Percentiles rank a stretch among this genome's conserved stretches.
phyloP scores from a whole-genome alignment of 305 asterid species.

The Fraxinus angustifolia region DNA sequence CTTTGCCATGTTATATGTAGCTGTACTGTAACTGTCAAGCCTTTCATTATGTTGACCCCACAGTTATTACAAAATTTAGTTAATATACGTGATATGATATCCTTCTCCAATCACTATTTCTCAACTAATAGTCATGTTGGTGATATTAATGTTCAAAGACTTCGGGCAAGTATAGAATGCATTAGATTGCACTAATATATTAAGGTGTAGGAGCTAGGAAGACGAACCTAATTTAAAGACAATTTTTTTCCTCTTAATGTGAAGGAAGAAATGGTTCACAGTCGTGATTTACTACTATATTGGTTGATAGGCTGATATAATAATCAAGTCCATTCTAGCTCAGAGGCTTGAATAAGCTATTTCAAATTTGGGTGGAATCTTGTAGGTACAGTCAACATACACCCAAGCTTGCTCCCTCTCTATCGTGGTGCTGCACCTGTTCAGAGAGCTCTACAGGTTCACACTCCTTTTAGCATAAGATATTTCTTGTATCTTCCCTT shows the following conservation, averaged over 20 bases:
- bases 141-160: not conserved
- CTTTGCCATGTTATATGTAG: not conserved
- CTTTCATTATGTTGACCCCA: not conserved
- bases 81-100: not conserved
- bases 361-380: conserved; percentile 33
- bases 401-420: conserved; percentile 88
- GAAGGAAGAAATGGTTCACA: not conserved
- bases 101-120: not conserved
- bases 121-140: not conserved
- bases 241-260: not conserved
- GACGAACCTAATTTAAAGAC: not conserved
- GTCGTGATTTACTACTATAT: not conserved
- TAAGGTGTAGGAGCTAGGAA: not conserved
- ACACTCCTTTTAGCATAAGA: conserved; percentile 14
- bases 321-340: not conserved
- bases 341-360: conserved; percentile 17
- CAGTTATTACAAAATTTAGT: not conserved
- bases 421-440: conserved; percentile 99
- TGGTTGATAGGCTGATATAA: conserved; percentile 7
- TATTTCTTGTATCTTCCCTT: not conserved
- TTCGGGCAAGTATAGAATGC: not conserved
- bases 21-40: not conserved
- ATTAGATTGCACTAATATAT: not conserved
- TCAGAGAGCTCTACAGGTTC: conserved; percentile 90
- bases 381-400: conserved; percentile 88